These are phyloP conservation scores for Acacia acuminata DNA, from an alignment of 306 rosid species.

Conservation along the genomic window DNA sequence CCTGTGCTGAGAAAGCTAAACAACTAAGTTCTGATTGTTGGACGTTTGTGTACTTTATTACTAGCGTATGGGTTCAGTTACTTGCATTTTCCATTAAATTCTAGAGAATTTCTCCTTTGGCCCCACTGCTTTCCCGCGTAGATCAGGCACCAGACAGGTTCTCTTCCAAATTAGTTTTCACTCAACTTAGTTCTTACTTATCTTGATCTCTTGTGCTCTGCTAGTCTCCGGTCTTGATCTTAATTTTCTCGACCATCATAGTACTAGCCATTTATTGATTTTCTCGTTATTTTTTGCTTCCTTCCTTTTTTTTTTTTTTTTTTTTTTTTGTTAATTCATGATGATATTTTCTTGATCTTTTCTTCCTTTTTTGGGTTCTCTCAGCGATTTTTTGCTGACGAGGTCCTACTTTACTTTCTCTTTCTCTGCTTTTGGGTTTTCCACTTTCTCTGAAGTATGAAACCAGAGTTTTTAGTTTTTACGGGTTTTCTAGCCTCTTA, in stretches of 20 bases:
- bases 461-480: background rate
- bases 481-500: background rate
- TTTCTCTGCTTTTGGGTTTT: background rate
- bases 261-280: background rate
- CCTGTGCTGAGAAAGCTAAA: background rate
- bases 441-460: background rate
- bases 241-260: background rate
- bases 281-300: background rate
- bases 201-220: background rate
- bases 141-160: background rate
- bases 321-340: background rate
- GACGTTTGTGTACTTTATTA: background rate
- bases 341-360: background rate
- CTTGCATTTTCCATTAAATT: background rate
- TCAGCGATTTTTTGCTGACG: background rate
- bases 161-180: background rate
- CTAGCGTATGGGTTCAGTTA: background rate
- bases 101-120: background rate
- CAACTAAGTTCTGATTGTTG: background rate
- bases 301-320: background rate
- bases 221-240: background rate
- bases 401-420: background rate
- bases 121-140: background rate
- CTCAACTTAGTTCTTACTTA: background rate
- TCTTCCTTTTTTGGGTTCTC: background rate